Evolutionary conservation across 441 rosid genomes (phyloP).

Genomic region (Flueggea neowawraea): DNA sequence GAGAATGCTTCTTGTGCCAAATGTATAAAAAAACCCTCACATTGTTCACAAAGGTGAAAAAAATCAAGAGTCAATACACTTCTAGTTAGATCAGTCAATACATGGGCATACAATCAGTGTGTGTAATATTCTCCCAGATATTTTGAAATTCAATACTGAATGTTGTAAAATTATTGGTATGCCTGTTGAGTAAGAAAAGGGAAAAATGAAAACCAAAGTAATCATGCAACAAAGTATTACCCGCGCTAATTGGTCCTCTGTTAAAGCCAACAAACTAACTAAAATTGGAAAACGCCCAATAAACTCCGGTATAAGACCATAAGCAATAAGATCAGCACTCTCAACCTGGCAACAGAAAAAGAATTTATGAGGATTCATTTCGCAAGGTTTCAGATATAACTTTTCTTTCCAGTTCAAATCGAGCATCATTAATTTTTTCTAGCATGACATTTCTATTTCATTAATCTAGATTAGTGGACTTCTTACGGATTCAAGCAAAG

Average conservation of each 20-base stretch:
- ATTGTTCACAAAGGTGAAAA: too few relatives aligned
- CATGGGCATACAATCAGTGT: too few relatives aligned
- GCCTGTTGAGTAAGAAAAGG: neutral
- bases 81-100: too few relatives aligned
- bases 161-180: neutral
- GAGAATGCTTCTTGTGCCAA: too few relatives aligned
- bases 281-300: conserved; percentile 91
- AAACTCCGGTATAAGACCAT: conserved; percentile 98
- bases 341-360: conserved; percentile 63
- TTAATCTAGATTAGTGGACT: conserved; percentile 9
- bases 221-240: conserved; percentile 29
- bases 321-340: conserved; percentile 90
- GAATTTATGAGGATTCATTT: conserved; percentile 6
- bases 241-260: conserved; percentile 87
- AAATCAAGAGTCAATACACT: too few relatives aligned
- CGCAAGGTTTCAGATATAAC: conserved; percentile 5
- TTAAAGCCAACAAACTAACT: conserved; percentile 85
- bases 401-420: neutral
- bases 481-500: conserved; percentile 86
- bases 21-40: too few relatives aligned
- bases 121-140: neutral
- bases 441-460: neutral
- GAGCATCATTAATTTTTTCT: neutral
- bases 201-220: conserved; percentile 1
- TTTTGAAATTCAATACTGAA: neutral